Base-by-base conservation (phyloP, 2,329 filamentous ascomycete genomes). In the Zalaria sp. region DNA sequence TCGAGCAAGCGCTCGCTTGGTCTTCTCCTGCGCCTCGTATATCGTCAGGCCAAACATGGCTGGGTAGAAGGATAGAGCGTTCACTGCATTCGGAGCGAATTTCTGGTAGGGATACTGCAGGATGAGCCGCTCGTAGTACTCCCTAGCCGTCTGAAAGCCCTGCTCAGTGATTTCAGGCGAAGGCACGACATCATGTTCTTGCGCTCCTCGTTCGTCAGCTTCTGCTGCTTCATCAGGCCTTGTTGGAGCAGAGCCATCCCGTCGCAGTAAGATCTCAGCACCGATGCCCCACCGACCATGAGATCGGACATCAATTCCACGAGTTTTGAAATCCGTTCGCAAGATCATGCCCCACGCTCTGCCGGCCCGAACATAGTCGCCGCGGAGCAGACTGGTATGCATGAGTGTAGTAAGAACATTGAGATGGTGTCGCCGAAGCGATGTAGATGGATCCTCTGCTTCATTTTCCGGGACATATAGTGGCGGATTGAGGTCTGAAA, bases 11-110 rank as follows among this genome's bases (percentile, higher is more conserved):
- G 54, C 42, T 58, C 63, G 53, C 72, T 72, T 64, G 77, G 77
- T 61, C 44, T 55, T 58, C 37, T 75, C 68, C 53, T 83, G 75
- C 1, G 79, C 67, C 46, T 82, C 76, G 57, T 85, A 88, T 40
- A 94, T 73, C 74, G 91, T 89, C 37, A 86, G 73, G 38, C 78
- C 78, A 51, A 89, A 79, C 64, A 93, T 73, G 9, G 82, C 81
- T 9, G 83, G 79, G 63, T 86, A 88, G 57, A 95, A 93, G 46
- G 85, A 78, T 32, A 83, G 56, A 7, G 83, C 77, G 48, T 76
- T 81, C 35, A 79, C 62, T 3, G 68, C 63, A 39, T 74, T 63
- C 0, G 77, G 76, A 4, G 71, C 67, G 45, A 68, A 67, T 51
- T 75, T 69, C 51, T 79, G 75, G 65, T 81, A 79, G 5, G 85